Percentiles rank a stretch among this genome's conserved stretches.
These are phyloP conservation scores for Aureococcus anophagefferens DNA, from an alignment of 108 stramenopile genomes.

Conservation along the genomic window DNA sequence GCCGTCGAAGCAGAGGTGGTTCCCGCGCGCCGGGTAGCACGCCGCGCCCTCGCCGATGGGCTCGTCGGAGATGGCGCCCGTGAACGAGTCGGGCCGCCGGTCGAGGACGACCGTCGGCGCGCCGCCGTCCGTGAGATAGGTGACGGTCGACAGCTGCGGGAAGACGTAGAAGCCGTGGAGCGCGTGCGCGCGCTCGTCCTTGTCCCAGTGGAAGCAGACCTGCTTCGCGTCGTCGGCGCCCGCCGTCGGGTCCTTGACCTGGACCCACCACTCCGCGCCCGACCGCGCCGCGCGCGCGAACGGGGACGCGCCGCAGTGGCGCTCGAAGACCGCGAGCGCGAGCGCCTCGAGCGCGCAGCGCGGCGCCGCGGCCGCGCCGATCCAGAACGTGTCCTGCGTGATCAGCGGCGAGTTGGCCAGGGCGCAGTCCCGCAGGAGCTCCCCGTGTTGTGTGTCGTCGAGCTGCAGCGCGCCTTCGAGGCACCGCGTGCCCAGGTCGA, in stretches of 20 bases:
- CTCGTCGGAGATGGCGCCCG: not conserved
- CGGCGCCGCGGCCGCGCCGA: not conserved
- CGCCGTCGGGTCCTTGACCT: not conserved
- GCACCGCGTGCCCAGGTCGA: too few species aligned
- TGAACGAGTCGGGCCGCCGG: not conserved
- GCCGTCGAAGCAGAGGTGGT: not conserved
- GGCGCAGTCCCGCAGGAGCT: not conserved
- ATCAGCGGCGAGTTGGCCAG: not conserved
- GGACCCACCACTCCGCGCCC: not conserved
- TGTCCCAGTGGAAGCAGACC: not conserved
- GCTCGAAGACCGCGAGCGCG: not conserved
- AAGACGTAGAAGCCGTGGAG: not conserved
- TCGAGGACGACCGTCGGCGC: not conserved
- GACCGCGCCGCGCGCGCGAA: not conserved
- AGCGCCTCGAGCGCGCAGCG: not conserved
- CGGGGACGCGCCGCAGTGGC: not conserved
- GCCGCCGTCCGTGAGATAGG: not conserved
- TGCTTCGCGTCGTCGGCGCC: not conserved
- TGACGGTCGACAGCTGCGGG: not conserved
- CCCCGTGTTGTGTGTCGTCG: too few species aligned
- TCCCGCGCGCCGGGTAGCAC: not conserved
- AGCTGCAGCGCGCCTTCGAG: too few species aligned
- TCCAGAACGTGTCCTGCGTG: not conserved
- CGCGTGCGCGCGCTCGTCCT: not conserved
- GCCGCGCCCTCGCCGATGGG: not conserved